Evolutionary conservation across 352 stramenopile species (phyloP).

Genomic region (Globisporangium paroecandrum): DNA sequence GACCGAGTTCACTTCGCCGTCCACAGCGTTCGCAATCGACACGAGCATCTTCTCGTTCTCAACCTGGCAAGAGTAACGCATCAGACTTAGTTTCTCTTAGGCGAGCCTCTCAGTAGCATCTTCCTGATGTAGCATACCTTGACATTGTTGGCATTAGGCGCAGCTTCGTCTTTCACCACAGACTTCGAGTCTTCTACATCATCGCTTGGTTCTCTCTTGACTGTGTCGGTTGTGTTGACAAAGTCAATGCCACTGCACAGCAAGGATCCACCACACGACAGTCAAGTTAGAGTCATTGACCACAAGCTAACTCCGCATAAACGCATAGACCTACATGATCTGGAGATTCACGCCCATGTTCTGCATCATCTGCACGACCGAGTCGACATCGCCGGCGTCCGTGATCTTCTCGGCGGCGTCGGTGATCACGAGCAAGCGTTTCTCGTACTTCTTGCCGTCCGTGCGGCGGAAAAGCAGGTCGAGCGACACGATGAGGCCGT

Average conservation of each 20-base stretch:
- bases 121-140: constrained; percentile 18
- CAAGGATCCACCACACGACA: constrained; percentile 3
- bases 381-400: constrained; percentile 59
- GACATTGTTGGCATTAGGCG: constrained; percentile 18
- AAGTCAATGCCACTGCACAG: constrained; percentile 65
- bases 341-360: constrained; percentile 78
- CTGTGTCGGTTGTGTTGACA: constrained; percentile 36
- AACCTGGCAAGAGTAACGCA: constrained; percentile 15
- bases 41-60: constrained; percentile 88
- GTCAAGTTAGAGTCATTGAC: not conserved
- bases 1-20: constrained; percentile 62
- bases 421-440: constrained; percentile 72
- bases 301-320: not conserved
- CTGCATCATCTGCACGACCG: constrained; percentile 71
- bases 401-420: constrained; percentile 61
- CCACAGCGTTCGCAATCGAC: constrained; percentile 67
- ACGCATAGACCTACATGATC: constrained; percentile 48
- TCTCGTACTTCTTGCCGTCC: constrained; percentile 77
- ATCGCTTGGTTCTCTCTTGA: constrained; percentile 13
- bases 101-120: not conserved
- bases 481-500: constrained; percentile 79
- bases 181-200: not conserved
- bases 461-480: constrained; percentile 75
- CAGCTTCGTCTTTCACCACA: constrained; percentile 24
- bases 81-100: not conserved